Conservation (phyloP, 176 grass and related monocot species). For the Microstegium vimineum region DNA sequence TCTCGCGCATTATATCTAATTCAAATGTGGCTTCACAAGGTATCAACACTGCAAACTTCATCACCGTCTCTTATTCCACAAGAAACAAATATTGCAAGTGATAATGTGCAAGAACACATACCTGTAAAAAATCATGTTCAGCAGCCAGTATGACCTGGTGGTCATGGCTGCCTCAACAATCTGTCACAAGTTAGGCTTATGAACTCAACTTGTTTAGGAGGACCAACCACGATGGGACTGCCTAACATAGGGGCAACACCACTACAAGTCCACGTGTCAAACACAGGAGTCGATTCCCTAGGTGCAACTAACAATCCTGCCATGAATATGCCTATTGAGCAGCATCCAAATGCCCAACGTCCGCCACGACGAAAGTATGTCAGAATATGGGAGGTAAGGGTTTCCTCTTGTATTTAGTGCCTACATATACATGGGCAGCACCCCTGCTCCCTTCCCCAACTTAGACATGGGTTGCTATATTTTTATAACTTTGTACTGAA, state of each 20-base stretch:
- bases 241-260: constrained; percentile 57
- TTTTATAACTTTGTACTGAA: neutral
- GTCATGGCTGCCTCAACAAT: constrained; percentile 65
- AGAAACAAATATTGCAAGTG: too few relatives aligned
- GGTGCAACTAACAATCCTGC: constrained; percentile 48
- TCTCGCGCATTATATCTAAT: too few relatives aligned
- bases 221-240: constrained; percentile 45
- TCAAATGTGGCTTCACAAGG: too few relatives aligned
- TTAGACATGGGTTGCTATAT: constrained; percentile 20
- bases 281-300: constrained; percentile 54
- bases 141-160: constrained; percentile 43
- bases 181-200: constrained; percentile 61
- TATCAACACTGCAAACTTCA: too few relatives aligned
- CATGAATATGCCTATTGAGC: constrained; percentile 31
- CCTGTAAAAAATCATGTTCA: constrained; percentile 43
- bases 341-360: too few relatives aligned
- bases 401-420: constrained; percentile 20
- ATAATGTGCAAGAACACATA: constrained; percentile 71
- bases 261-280: constrained; percentile 77
- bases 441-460: neutral
- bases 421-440: neutral
- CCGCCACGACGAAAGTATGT: constrained; percentile 62
- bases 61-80: too few relatives aligned
- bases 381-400: constrained; percentile 93
- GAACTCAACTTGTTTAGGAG: constrained; percentile 46